Evolutionary conservation across 2,329 filamentous ascomycete species (phyloP).

Genomic region (Penicillium sp.): DNA sequence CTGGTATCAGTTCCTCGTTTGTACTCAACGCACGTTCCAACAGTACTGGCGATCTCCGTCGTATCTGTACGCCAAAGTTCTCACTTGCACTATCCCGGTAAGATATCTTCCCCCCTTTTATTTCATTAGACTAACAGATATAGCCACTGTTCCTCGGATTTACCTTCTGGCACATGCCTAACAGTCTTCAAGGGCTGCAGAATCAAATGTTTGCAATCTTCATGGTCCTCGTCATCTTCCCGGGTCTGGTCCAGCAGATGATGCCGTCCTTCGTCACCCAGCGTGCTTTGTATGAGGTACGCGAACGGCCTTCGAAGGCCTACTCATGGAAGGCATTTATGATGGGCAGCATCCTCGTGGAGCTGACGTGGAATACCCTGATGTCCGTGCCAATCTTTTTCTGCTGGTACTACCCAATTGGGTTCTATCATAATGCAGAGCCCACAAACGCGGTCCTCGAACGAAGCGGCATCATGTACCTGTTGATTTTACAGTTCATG

Average conservation of each 20-base stretch:
- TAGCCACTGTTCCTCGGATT: conserved; percentile 75
- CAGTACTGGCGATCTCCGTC: conserved; percentile 87
- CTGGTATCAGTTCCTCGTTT: conserved; percentile 61
- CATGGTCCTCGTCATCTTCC: conserved; percentile 77
- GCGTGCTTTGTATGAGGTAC: conserved; percentile 58
- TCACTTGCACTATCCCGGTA: conserved; percentile 66
- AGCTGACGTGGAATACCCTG: conserved; percentile 65
- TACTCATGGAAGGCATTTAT: conserved; percentile 75
- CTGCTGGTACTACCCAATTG: conserved; percentile 65
- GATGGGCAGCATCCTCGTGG: conserved; percentile 67
- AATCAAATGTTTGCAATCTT: conserved; percentile 89
- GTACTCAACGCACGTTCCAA: conserved; percentile 72
- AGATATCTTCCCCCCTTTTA: conserved; percentile 41
- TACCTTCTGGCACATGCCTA: conserved; percentile 70
- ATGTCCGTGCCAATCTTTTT: conserved; percentile 63
- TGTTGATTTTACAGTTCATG: conserved; percentile 64
- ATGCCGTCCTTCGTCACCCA: conserved; percentile 60
- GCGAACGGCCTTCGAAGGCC: conserved; percentile 62
- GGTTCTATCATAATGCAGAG: conserved; percentile 40
- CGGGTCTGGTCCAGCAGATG: conserved; percentile 53
- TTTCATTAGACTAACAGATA: not conserved
- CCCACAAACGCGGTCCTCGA: conserved; percentile 38
- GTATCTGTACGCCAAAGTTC: conserved; percentile 79
- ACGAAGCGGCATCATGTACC: conserved; percentile 62
- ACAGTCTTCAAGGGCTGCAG: conserved; percentile 75